phyloP scores from a whole-genome alignment of 2,329 filamentous ascomycete species.

The Fusarium pseudoanthophilum region DNA sequence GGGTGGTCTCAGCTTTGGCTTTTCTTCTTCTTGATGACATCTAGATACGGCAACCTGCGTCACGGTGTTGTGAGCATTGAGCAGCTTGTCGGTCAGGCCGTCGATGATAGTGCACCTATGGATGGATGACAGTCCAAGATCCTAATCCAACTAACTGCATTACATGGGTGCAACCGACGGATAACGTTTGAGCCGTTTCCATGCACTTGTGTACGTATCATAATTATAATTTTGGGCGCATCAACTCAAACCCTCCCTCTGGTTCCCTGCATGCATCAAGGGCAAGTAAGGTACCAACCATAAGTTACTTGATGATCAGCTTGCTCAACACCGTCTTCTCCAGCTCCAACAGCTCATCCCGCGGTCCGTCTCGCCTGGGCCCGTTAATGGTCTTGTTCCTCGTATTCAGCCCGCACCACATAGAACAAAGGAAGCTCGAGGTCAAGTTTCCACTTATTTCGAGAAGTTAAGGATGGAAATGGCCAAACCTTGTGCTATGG shows the following conservation, averaged over 20 bases:
- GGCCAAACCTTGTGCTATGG: not conserved
- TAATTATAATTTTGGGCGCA: constrained; percentile 4
- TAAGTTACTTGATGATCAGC: not conserved
- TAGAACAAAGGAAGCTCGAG: constrained; percentile 12
- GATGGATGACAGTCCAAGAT: not conserved
- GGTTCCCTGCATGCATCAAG: constrained; percentile 8
- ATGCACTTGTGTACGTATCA: not conserved
- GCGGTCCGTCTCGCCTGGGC: constrained; percentile 23
- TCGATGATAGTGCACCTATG: not conserved
- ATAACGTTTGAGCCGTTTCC: constrained; percentile 28
- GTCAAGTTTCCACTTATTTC: constrained; percentile 37
- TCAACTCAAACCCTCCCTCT: constrained; percentile 3
- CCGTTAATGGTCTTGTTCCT: constrained; percentile 14
- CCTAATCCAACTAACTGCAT: constrained; percentile 11
- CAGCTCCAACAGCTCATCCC: constrained; percentile 8
- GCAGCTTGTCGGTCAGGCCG: constrained; percentile 23
- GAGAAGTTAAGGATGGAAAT: constrained; percentile 36
- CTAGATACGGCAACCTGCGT: constrained; percentile 8
- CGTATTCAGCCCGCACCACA: not conserved
- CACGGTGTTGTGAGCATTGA: constrained; percentile 10
- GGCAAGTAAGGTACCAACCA: not conserved
- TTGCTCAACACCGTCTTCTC: constrained; percentile 3
- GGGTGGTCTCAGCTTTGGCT: constrained; percentile 39
- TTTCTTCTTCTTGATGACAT: constrained; percentile 12
- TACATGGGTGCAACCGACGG: constrained; percentile 16